A percentile compares a stretch with the other conserved stretches of the same genome.
Conservation (phyloP, 805 yeast genomes). For the Starmera dryadoides region DNA sequence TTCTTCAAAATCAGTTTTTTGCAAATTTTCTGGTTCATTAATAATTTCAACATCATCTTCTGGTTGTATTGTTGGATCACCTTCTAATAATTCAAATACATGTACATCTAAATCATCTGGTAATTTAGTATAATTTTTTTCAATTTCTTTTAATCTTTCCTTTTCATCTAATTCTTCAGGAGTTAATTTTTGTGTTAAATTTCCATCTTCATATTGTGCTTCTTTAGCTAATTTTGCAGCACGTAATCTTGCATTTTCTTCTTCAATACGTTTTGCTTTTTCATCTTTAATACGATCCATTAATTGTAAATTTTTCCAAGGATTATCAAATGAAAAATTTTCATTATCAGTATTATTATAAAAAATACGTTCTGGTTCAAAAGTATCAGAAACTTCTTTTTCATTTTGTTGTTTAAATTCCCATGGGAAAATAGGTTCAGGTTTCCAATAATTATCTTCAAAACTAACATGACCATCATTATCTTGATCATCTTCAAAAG, state of each 20-base stretch:
- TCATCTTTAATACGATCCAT: slow-evolving; percentile 13
- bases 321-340: slow-evolving; percentile 5
- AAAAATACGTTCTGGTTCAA: slow-evolving; percentile 15
- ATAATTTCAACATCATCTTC: neutral
- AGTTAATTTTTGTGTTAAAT: slow-evolving; percentile 4
- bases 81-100: neutral
- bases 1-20: neutral
- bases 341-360: slow-evolving; percentile 2
- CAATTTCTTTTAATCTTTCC: slow-evolving; percentile 16
- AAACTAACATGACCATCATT: neutral
- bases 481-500: neutral
- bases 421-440: slow-evolving; percentile 25
- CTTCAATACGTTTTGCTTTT: slow-evolving; percentile 3
- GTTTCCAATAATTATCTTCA: slow-evolving; percentile 4
- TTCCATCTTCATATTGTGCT: slow-evolving; percentile 4
- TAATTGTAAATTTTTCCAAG: slow-evolving; percentile 17
- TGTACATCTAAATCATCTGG: neutral
- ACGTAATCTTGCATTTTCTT: neutral
- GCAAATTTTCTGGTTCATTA: neutral
- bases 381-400: slow-evolving; percentile 4
- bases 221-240: slow-evolving; percentile 1
- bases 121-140: slow-evolving; percentile 7
- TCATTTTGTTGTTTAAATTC: slow-evolving; percentile 8
- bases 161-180: slow-evolving; percentile 11
- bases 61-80: neutral